phyloP scores from a whole-genome alignment of 495 filamentous ascomycete genomes.

The Aeminium ludgeri region DNA sequence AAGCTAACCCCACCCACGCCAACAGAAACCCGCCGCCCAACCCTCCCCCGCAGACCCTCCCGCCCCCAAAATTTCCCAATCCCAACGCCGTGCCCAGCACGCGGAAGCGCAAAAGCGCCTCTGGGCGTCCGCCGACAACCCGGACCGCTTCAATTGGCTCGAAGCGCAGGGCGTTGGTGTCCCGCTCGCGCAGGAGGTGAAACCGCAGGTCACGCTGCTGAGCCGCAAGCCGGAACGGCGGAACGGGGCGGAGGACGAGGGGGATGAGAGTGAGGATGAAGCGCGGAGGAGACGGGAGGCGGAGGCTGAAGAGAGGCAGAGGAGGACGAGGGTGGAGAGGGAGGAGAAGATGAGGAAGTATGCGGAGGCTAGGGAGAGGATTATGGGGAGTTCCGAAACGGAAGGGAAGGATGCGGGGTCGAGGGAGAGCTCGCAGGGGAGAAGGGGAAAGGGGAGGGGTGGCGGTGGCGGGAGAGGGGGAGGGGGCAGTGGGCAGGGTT shows the following conservation, averaged over 20 bases:
- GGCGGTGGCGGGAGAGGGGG: slow-evolving; percentile 14
- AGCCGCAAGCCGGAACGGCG: slow-evolving; percentile 55
- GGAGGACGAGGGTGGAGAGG: slow-evolving; percentile 53
- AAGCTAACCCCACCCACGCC: background rate
- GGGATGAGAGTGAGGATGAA: slow-evolving; percentile 53
- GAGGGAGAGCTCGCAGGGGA: slow-evolving; percentile 35
- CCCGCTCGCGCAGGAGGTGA: slow-evolving; percentile 66
- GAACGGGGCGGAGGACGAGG: slow-evolving; percentile 34
- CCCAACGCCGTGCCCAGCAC: slow-evolving; percentile 65
- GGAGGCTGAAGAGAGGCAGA: slow-evolving; percentile 55
- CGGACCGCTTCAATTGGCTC: slow-evolving; percentile 56
- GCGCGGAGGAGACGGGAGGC: slow-evolving; percentile 35
- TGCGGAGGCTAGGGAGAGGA: slow-evolving; percentile 62
- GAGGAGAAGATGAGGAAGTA: slow-evolving; percentile 84
- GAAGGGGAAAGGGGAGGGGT: slow-evolving; percentile 16
- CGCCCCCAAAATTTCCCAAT: slow-evolving; percentile 43
- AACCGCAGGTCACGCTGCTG: slow-evolving; percentile 63
- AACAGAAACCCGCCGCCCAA: slow-evolving; percentile 12
- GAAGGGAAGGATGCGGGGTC: slow-evolving; percentile 33
- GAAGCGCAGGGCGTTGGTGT: slow-evolving; percentile 41
- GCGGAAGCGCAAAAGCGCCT: slow-evolving; percentile 64
- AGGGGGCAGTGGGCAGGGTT: slow-evolving; percentile 33
- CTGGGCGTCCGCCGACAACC: slow-evolving; percentile 70
- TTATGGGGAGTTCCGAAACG: slow-evolving; percentile 49
- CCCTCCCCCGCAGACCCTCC: slow-evolving; percentile 1